phyloP scores from a whole-genome alignment of 1,284 basidiomycete species.

The Cryptococcus floricola region DNA sequence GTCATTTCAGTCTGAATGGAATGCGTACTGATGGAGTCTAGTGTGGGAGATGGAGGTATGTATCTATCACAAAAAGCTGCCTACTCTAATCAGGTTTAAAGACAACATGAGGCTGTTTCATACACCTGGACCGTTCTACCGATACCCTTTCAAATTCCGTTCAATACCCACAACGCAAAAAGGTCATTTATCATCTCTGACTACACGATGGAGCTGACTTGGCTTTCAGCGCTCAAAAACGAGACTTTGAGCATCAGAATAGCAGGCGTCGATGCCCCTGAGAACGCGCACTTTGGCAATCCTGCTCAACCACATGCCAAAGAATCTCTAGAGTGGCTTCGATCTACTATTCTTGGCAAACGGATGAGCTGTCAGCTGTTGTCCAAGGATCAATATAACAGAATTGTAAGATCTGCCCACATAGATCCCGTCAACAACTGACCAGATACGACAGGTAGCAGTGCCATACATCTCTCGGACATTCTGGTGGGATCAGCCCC shows the following conservation, averaged over 20 bases:
- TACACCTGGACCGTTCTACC: slow-evolving; percentile 69
- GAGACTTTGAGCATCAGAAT: slow-evolving; percentile 78
- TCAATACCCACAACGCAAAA: slow-evolving; percentile 58
- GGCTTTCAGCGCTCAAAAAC: slow-evolving; percentile 60
- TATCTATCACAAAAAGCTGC: not conserved
- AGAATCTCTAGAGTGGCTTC: slow-evolving; percentile 71
- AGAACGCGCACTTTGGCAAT: slow-evolving; percentile 74
- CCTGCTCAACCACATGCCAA: slow-evolving; percentile 65
- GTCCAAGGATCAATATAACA: slow-evolving; percentile 72
- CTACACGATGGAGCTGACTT: not conserved
- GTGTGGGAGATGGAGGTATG: slow-evolving; percentile 67
- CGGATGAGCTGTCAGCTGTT: slow-evolving; percentile 58
- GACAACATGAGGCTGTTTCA: slow-evolving; percentile 67
- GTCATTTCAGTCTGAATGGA: slow-evolving; percentile 16
- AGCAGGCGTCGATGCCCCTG: slow-evolving; percentile 84
- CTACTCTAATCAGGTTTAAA: slow-evolving; percentile 15
- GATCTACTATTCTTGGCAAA: slow-evolving; percentile 55
- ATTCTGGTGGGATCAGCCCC: slow-evolving; percentile 54
- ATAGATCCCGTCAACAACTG: not conserved
- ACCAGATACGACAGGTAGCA: slow-evolving; percentile 58
- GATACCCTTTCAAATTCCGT: slow-evolving; percentile 66
- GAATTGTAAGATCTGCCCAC: slow-evolving; percentile 59
- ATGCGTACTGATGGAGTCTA: slow-evolving; percentile 34
- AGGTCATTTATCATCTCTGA: slow-evolving; percentile 52
- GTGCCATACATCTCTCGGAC: slow-evolving; percentile 53